Evolutionary conservation across 2,329 filamentous ascomycete genomes (phyloP).

Genomic region (Penicillium sp.): DNA sequence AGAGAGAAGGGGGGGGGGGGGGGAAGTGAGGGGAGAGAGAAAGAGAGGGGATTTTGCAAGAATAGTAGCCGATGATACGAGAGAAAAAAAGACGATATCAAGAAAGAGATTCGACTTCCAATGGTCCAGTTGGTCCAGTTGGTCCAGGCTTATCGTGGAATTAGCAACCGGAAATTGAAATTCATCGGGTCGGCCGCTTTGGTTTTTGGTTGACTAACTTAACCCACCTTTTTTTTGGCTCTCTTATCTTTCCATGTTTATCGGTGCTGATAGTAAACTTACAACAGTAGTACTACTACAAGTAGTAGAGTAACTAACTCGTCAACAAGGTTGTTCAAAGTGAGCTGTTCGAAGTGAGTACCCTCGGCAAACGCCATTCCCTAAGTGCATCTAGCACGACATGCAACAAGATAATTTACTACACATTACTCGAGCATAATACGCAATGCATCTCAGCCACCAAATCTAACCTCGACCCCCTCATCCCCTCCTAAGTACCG

Average conservation of each 20-base stretch:
- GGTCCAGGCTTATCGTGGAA: conserved; percentile 12
- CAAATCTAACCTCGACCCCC: background rate
- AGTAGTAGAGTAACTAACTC: too few relatives aligned
- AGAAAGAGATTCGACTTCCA: background rate
- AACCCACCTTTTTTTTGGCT: background rate
- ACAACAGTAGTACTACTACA: background rate
- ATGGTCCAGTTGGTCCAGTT: background rate
- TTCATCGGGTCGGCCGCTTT: conserved; percentile 3
- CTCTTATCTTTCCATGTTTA: conserved; percentile 12
- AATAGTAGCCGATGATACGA: conserved; percentile 4
- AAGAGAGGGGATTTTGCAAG: background rate
- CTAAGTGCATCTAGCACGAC: background rate
- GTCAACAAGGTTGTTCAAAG: too few relatives aligned
- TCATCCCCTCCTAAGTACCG: background rate
- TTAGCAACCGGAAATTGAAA: conserved; percentile 13
- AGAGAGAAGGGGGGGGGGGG: background rate
- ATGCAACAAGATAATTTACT: background rate
- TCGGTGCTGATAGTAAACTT: conserved; percentile 1
- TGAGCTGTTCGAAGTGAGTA: too few relatives aligned
- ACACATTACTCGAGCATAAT: background rate
- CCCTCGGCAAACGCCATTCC: background rate
- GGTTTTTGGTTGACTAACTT: conserved; percentile 12
- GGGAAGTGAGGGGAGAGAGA: background rate
- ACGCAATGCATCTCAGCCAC: background rate
- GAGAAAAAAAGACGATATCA: background rate